A percentile compares a stretch with the other conserved stretches of the same genome.
Conservation (phyloP, 768 basidiomycete species). For the Kwoniella europaea region DNA sequence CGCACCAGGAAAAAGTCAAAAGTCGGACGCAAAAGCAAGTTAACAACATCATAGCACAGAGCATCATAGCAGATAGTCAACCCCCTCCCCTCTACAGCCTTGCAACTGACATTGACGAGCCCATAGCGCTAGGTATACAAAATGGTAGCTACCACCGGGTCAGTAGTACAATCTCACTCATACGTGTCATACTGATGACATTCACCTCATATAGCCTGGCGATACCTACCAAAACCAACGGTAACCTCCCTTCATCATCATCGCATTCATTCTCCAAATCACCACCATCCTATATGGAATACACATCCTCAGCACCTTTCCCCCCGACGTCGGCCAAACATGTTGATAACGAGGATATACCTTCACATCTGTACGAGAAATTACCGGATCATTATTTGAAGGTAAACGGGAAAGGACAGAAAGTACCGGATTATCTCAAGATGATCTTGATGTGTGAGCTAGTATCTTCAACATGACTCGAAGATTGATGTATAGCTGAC, state of each 20-base stretch:
- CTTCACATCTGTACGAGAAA: constrained; percentile 57
- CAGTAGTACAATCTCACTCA: neutral
- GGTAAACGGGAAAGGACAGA: constrained; percentile 30
- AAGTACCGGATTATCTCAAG: constrained; percentile 53
- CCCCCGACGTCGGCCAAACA: constrained; percentile 47
- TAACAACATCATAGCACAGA: no score
- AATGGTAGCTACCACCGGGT: constrained; percentile 23
- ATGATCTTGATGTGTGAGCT: constrained; percentile 58
- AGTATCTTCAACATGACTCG: neutral
- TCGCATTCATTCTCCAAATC: constrained; percentile 24
- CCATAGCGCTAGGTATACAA: neutral
- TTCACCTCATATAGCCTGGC: constrained; percentile 4
- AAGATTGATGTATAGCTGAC: neutral
- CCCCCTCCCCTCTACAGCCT: no score
- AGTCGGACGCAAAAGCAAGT: no score
- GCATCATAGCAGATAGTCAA: no score
- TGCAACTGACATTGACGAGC: neutral
- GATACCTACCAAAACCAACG: constrained; percentile 18
- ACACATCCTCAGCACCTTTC: constrained; percentile 56
- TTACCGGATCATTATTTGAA: constrained; percentile 51
- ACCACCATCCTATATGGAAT: constrained; percentile 49
- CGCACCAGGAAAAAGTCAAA: no score
- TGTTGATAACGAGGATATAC: constrained; percentile 49
- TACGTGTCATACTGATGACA: neutral
- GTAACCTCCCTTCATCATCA: constrained; percentile 13